phyloP scores from a whole-genome alignment of 2,329 filamentous ascomycete species.

The Fusarium humuli region DNA sequence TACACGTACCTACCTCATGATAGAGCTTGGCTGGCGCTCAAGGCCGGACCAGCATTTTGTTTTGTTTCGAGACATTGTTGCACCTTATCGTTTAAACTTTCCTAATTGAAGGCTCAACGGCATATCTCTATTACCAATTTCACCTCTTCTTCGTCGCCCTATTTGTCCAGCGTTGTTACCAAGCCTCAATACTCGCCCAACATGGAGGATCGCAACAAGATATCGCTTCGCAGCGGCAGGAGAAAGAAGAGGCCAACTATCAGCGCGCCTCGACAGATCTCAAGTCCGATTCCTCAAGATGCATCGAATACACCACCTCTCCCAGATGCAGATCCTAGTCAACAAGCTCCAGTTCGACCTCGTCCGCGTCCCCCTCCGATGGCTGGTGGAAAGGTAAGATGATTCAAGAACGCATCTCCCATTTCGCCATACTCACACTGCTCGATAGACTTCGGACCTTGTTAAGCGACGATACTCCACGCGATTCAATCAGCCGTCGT shows the following conservation, averaged over 20 bases:
- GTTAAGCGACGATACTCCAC: constrained; percentile 96
- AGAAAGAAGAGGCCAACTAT: constrained; percentile 71
- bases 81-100: constrained; percentile 7
- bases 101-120: neutral
- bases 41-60: constrained; percentile 25
- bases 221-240: constrained; percentile 73
- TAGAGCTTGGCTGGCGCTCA: constrained; percentile 36
- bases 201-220: constrained; percentile 71
- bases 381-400: constrained; percentile 66
- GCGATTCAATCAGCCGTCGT: constrained; percentile 82
- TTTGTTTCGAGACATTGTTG: constrained; percentile 9
- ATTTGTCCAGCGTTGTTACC: constrained; percentile 1
- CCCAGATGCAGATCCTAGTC: constrained; percentile 43
- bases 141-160: neutral
- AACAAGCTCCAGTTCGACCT: constrained; percentile 50
- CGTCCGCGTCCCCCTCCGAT: constrained; percentile 61
- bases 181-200: constrained; percentile 32
- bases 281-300: constrained; percentile 68
- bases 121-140: neutral
- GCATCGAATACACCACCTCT: constrained; percentile 49
- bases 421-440: constrained; percentile 34
- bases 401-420: constrained; percentile 8
- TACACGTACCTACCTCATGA: constrained; percentile 31
- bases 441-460: constrained; percentile 75
- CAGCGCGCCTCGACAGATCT: constrained; percentile 73